Conservation (phyloP, 2,329 filamentous ascomycete species). For the Stagonosporopsis vannaccii region DNA sequence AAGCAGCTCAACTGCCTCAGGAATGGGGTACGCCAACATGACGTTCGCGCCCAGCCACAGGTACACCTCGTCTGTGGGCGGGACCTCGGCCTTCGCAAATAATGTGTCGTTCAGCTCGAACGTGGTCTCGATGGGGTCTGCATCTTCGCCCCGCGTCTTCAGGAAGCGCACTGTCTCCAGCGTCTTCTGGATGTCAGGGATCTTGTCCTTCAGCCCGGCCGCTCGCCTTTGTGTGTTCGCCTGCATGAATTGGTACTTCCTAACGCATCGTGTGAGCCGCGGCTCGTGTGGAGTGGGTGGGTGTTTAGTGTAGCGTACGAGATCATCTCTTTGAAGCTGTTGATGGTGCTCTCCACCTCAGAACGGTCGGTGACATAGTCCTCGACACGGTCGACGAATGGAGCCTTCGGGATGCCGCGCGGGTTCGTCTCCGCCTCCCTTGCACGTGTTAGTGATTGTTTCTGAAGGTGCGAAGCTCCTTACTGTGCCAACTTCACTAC, state of each 20-base stretch:
- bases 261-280: slow-evolving; percentile 49
- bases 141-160: slow-evolving; percentile 72
- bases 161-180: slow-evolving; percentile 89
- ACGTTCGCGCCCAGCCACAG: slow-evolving; percentile 99
- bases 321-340: slow-evolving; percentile 92
- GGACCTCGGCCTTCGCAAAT: slow-evolving; percentile 85
- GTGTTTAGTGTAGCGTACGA: slow-evolving; percentile 63
- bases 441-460: not conserved
- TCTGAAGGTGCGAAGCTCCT: not conserved
- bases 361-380: slow-evolving; percentile 81
- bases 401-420: slow-evolving; percentile 81
- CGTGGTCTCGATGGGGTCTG: slow-evolving; percentile 82
- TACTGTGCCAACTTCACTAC: slow-evolving; percentile 22
- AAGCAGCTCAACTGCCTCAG: slow-evolving; percentile 83
- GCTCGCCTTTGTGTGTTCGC: slow-evolving; percentile 86
- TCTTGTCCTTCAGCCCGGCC: slow-evolving; percentile 86
- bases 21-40: slow-evolving; percentile 93
- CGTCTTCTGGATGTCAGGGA: slow-evolving; percentile 96
- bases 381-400: slow-evolving; percentile 87
- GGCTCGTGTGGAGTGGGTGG: not conserved
- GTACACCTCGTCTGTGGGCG: slow-evolving; percentile 88
- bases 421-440: slow-evolving; percentile 68
- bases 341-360: slow-evolving; percentile 81
- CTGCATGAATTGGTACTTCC: slow-evolving; percentile 99
- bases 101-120: slow-evolving; percentile 98